Evolutionary conservation across 495 filamentous ascomycete species (phyloP), one percentile per base, ranked within the genome.

Genomic region (Margaritispora aquatica): DNA sequence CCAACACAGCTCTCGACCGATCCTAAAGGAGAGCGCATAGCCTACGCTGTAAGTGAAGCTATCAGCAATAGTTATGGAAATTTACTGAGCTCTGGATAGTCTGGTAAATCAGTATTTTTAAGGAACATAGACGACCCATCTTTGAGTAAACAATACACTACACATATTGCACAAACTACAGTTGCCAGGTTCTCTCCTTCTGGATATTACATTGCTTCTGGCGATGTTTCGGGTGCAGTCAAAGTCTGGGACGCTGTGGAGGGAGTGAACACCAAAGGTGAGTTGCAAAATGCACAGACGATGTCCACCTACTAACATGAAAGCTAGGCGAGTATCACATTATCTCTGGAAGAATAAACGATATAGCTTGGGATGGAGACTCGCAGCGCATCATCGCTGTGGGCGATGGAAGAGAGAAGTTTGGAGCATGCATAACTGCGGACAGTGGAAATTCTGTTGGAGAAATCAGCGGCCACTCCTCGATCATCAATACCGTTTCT

Each of bases 301-400:
- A n/a, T n/a, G n/a, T n/a, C n/a, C n/a, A n/a, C n/a, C n/a, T n/a
- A n/a, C 76, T 48, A 79, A 81, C 17, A 29, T 7, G 21, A 23
- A 44, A 27, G 2, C 44, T 19, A 79, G 87, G 92, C 55, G 94
- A 97, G 71, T 97, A 96, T 72, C 82, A 84, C 61, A 96, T 97
- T 70, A 90, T 97, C 63, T 92, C 90, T 53, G 95, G 94, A 29
- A 86, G 89, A 49, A 96, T 98, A 71, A 94, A 94, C 69, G 94
- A 97, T 69, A 77, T 98, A 51, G 91, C 93, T 11, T 98, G 94
- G 92, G 94, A 97, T 70, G 95, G 93, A 49, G 94, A 98, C 71
- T 92, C 88, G 51, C 92, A 96, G 75, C 87, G 94, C 23, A 88
- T 98, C 53, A 96, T 97, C 61, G 95, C 93, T 10, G 95, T 97